Conservation (phyloP, 495 filamentous ascomycete species). For the Aspergillus panamensis region DNA sequence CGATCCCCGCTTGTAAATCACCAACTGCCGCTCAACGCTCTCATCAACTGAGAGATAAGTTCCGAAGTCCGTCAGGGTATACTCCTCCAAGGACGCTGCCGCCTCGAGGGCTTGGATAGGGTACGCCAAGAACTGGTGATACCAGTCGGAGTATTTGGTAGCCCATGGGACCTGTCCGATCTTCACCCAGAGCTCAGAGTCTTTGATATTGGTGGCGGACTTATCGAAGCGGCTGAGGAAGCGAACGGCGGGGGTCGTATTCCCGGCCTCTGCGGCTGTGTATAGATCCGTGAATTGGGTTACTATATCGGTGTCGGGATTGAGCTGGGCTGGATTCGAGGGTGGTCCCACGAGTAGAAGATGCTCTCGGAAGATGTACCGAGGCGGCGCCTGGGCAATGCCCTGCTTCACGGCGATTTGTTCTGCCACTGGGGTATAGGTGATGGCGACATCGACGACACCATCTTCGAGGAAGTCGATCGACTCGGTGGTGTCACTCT, state of each 20-base stretch:
- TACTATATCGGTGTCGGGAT: conserved; percentile 21
- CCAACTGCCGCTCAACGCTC: conserved; percentile 22
- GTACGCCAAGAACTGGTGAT: conserved; percentile 44
- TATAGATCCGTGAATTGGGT: conserved; percentile 32
- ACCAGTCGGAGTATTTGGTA: conserved; percentile 40
- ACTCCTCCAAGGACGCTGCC: conserved; percentile 35
- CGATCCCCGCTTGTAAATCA: conserved; percentile 35
- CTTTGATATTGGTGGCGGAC: conserved; percentile 47
- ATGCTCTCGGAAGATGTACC: conserved; percentile 40
- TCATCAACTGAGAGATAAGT: conserved; percentile 34
- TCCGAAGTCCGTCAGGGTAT: conserved; percentile 43
- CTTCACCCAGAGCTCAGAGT: conserved; percentile 40
- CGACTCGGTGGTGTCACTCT: conserved; percentile 38
- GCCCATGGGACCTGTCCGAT: conserved; percentile 47
- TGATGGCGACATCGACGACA: conserved; percentile 40
- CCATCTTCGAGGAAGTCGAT: conserved; percentile 37
- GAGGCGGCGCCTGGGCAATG: conserved; percentile 26
- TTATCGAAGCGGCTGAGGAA: conserved; percentile 45
- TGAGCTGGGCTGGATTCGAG: conserved; percentile 31
- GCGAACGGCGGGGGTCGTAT: conserved; percentile 24
- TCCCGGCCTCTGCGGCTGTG: conserved; percentile 22
- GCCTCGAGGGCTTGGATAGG: conserved; percentile 40
- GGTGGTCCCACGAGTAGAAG: conserved; percentile 36
- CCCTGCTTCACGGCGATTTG: conserved; percentile 32
- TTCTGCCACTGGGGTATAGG: conserved; percentile 40